Evolutionary conservation across 306 rosid species (phyloP).

Genomic region (Alnus rubra): DNA sequence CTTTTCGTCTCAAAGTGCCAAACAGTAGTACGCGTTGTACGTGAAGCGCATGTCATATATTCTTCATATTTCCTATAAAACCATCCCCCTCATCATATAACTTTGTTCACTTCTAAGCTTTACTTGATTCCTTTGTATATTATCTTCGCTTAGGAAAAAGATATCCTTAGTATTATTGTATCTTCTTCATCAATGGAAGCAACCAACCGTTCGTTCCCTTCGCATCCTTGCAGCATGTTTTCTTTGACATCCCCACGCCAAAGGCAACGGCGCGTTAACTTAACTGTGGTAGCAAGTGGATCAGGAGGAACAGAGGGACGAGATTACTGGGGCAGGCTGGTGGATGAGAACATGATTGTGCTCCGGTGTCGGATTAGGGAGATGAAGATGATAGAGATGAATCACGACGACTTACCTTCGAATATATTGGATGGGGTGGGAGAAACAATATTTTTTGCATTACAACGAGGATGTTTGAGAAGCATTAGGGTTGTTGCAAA

Average conservation of each 20-base stretch:
- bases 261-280: neutral
- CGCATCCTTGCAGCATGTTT: slow-evolving; percentile 6
- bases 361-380: slow-evolving; percentile 32
- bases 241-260: neutral
- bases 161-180: neutral
- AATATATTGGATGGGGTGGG: slow-evolving; percentile 39
- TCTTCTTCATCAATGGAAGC: slow-evolving; percentile 23
- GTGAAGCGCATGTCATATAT: too few relatives aligned
- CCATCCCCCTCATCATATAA: neutral
- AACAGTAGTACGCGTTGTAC: too few relatives aligned
- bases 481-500: slow-evolving; percentile 31
- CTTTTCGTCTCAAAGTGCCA: too few relatives aligned
- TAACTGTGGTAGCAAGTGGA: neutral
- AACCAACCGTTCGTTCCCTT: slow-evolving; percentile 3
- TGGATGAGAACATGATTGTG: slow-evolving; percentile 42
- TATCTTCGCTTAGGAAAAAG: neutral
- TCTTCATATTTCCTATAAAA: neutral
- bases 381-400: slow-evolving; percentile 30
- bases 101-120: neutral
- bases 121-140: neutral
- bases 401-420: slow-evolving; percentile 5
- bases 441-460: slow-evolving; percentile 19
- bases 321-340: slow-evolving; percentile 12
- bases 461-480: slow-evolving; percentile 27
- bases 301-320: neutral